phyloP scores from a whole-genome alignment of 2,329 filamentous ascomycete species.

The Fusarium sp. region DNA sequence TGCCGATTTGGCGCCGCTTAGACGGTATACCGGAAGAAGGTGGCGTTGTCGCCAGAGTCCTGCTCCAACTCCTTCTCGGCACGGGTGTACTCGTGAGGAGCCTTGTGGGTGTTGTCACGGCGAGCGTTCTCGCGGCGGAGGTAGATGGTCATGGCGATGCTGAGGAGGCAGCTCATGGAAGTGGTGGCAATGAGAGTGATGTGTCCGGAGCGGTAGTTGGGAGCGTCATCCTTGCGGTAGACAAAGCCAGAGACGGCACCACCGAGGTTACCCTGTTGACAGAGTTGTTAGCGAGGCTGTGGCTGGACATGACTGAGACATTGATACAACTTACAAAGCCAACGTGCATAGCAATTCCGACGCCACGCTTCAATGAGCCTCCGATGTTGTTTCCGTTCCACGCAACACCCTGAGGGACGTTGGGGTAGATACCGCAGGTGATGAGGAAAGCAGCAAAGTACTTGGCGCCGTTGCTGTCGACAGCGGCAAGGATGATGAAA shows the following conservation, averaged over 20 bases:
- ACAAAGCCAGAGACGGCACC: conserved; percentile 50
- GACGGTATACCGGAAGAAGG: conserved; percentile 63
- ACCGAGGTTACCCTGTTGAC: conserved; percentile 48
- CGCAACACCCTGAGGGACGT: conserved; percentile 63
- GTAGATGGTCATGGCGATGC: conserved; percentile 65
- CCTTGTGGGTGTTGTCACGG: conserved; percentile 59
- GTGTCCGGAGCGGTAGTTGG: conserved; percentile 67
- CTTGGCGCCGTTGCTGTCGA: conserved; percentile 52
- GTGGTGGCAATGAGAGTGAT: conserved; percentile 65
- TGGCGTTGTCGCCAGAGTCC: conserved; percentile 65
- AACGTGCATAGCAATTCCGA: conserved; percentile 57
- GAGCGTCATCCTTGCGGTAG: conserved; percentile 54
- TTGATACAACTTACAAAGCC: conserved; percentile 35
- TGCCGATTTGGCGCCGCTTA: conserved; percentile 42
- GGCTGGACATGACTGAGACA: not conserved
- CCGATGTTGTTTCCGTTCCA: conserved; percentile 70
- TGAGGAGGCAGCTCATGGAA: conserved; percentile 60
- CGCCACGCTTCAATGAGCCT: conserved; percentile 62
- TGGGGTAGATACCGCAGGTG: conserved; percentile 57
- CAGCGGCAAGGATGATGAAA: conserved; percentile 47
- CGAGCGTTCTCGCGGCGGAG: conserved; percentile 64
- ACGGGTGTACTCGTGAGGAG: conserved; percentile 59
- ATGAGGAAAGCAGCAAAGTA: conserved; percentile 60
- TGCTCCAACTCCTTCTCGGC: conserved; percentile 63
- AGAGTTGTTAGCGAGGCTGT: conserved; percentile 19